Evolutionary conservation across 2,329 filamentous ascomycete genomes (phyloP), one percentile per base, ranked within the genome.

Genomic region (Xylariaceae sp.): DNA sequence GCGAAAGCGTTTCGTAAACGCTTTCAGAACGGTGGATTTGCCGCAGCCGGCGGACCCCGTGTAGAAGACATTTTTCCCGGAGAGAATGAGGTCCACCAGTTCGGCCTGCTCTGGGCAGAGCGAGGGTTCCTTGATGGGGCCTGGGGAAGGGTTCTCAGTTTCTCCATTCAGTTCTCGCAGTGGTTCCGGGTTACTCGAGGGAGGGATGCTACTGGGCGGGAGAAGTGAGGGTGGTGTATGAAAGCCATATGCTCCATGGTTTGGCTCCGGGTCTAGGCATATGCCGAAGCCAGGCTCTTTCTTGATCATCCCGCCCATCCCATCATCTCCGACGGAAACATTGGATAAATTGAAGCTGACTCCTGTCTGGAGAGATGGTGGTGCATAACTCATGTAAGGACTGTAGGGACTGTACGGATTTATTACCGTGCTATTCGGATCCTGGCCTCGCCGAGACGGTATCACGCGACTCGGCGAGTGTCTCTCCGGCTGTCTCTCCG

Each of bases 31-130:
- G 0, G 81, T 81, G 0, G 80, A 82, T 66, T 86, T 86, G 2
- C 83, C 83, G 51, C 78, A 81, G 0, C 85, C 85, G 11, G 84
- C 85, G 0, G 82, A 83, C 7, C 85, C 85, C 0, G 84, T 87
- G 64, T 82, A 87, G 67, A 87, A 88, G 8, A 87, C 81, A 56
- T 87, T 87, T 1, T 67, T 62, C 0, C 83, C 81, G 2, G 71
- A 72, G 2, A 76, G 60, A 30, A 86, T 82, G 0, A 82, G 70
- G 1, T 83, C 72, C 0, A 85, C 77, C 2, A 85, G 66, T 1
- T 70, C 71, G 8, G 72, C 68, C 66, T 84, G 80, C 64, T 83
- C 80, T 4, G 71, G 64, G 53, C 76, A 79, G 11, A 84, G 74
- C 1, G 11, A 9, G 15, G 60, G 64, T 51, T 66, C 64, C 15